Evolutionary conservation across 108 stramenopile species (phyloP), one percentile per base, ranked within the genome.

Genomic region (Pseudonitzschia pungens): DNA sequence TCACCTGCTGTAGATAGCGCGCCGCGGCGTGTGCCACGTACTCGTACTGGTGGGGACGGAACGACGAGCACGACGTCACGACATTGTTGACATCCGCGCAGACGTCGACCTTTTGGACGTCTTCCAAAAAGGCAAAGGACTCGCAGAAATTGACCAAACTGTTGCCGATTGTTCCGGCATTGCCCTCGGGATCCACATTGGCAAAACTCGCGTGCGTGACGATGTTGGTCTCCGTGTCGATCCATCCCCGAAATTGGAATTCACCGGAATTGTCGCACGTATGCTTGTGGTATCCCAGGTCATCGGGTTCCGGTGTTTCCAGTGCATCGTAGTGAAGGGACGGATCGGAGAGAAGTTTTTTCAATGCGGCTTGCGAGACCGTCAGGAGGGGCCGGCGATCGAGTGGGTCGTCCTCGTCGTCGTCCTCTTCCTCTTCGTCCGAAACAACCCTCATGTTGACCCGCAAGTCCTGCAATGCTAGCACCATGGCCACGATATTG

Each of bases 1-100:
- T 80, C 24, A 83, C 0, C 15, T 41, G 29, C 58, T 71, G 22
- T 16, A 85, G 28, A 50, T 68, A 86, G 0, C 71, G 58, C 1
- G 77, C 82, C n/a, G 85, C 69, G 18, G 58, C 69, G 59, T 86
- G 82, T 20, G 81, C 70, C 59, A 75, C 60, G 26, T 57, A 74
- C 42, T 86, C 85, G 45, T 86, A 79, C 56, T 86, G 83, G 48
- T 86, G 82, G 16, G 85, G 85, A 11, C 85, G 79, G 33, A 77
- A 80, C 24, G 40, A 64, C 18, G 72, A 54, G 51, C 85, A 83
- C 29, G 89, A 89, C 56, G 91, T 88, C 27, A 90, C 68, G 16
- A 70, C 82, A 50, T 58, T 14, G 27, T 58, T 14, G 14, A 58
- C 27, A 50, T 85, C 86, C 21, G 85, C 60, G 64, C 76, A 81